phyloP scores from a whole-genome alignment of 2,329 filamentous ascomycete genomes.

The Penicillium rolfsii region DNA sequence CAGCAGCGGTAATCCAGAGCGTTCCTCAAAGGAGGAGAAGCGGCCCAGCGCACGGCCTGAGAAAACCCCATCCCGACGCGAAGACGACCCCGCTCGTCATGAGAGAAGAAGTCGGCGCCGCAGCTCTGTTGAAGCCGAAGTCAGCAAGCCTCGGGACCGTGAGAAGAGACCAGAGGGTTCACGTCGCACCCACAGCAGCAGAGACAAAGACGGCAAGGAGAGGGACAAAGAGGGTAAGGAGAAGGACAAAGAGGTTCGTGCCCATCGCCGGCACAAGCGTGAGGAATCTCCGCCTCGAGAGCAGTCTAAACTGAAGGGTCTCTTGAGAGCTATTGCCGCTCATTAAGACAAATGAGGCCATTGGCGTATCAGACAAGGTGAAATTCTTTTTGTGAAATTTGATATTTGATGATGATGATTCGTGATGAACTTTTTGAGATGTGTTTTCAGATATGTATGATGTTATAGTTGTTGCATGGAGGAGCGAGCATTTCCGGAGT shows the following conservation, averaged over 20 bases:
- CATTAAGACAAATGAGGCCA: conserved; percentile 24
- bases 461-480: conserved; percentile 27
- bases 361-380: conserved; percentile 15
- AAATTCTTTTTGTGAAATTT: conserved; percentile 14
- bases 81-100: conserved; percentile 33
- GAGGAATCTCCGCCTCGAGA: conserved; percentile 35
- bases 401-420: conserved; percentile 20
- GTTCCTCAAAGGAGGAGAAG: conserved; percentile 29
- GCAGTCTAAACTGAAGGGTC: conserved; percentile 36
- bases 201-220: conserved; percentile 18
- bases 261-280: conserved; percentile 33
- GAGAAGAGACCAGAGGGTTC: conserved; percentile 24
- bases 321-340: conserved; percentile 37
- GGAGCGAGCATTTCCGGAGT: conserved; percentile 33
- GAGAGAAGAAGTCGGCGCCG: conserved; percentile 30
- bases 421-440: conserved; percentile 1
- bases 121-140: conserved; percentile 25
- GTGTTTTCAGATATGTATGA: conserved; percentile 8
- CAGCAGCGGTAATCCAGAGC: conserved; percentile 27
- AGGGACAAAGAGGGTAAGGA: conserved; percentile 3
- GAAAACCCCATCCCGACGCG: conserved; percentile 35
- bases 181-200: conserved; percentile 30
- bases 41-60: conserved; percentile 31
- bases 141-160: conserved; percentile 17
- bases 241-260: conserved; percentile 24